phyloP scores from a whole-genome alignment of 768 basidiomycete genomes.

The Xanthoconium purpureum region DNA sequence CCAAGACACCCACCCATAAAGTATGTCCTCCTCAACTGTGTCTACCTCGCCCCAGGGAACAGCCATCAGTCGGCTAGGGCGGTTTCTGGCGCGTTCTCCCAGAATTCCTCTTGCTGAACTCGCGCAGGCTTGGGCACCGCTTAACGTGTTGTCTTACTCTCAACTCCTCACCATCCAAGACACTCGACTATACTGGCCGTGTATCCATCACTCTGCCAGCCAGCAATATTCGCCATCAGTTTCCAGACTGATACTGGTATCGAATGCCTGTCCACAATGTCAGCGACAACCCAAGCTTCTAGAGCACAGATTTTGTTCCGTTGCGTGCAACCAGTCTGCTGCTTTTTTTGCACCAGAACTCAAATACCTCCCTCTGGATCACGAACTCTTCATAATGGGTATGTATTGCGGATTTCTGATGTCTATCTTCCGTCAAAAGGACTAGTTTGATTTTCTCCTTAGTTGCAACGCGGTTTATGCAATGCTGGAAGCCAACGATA shows the following conservation, averaged over 20 bases:
- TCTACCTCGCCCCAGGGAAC: neutral
- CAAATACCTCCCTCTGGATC: constrained; percentile 8
- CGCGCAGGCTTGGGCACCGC: neutral
- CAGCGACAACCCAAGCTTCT: constrained; percentile 7
- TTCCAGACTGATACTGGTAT: neutral
- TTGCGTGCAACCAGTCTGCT: constrained; percentile 6
- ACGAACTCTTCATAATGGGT: constrained; percentile 10
- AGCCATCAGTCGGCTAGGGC: neutral
- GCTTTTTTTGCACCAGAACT: constrained; percentile 16
- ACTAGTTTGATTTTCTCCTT: neutral
- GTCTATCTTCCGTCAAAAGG: neutral
- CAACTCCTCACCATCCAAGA: neutral
- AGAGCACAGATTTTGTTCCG: constrained; percentile 21
- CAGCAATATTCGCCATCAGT: neutral
- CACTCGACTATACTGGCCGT: neutral
- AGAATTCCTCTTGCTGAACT: neutral
- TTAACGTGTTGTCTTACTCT: neutral
- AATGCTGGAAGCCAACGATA: constrained; percentile 3
- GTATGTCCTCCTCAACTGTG: neutral
- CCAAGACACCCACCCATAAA: neutral
- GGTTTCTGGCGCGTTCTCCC: too few species aligned
- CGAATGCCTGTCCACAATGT: constrained; percentile 21
- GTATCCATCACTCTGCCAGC: neutral
- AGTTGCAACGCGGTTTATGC: constrained; percentile 14
- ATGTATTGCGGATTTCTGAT: neutral